Percentiles rank a stretch among this genome's conserved stretches.
phyloP scores from a whole-genome alignment of 2,329 filamentous ascomycete genomes.

The Claviceps fusiformis region DNA sequence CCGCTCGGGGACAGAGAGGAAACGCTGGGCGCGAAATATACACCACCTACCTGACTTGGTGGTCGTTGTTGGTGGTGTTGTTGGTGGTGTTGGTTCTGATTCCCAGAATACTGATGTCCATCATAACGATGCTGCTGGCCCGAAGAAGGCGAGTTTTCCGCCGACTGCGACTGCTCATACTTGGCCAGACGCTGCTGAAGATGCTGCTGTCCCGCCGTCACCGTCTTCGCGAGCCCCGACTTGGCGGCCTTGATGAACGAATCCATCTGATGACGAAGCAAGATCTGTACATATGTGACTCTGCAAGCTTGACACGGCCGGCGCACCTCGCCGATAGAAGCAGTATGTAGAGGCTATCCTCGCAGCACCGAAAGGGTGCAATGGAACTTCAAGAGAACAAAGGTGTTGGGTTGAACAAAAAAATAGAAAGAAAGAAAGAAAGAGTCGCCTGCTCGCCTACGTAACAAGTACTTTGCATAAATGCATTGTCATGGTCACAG shows the following conservation, averaged over 20 bases:
- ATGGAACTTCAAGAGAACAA: background rate
- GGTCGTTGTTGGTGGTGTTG: background rate
- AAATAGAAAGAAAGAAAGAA: too few species aligned
- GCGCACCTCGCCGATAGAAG: too few species aligned
- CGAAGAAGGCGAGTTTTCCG: background rate
- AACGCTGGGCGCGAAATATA: background rate
- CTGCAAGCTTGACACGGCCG: too few species aligned
- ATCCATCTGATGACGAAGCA: conserved; percentile 4
- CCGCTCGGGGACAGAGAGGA: background rate
- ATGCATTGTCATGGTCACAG: too few species aligned
- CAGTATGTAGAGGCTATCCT: too few species aligned
- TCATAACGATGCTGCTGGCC: background rate
- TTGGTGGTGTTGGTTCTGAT: background rate
- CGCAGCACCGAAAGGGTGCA: background rate
- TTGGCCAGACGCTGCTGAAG: conserved; percentile 8
- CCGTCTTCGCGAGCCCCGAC: conserved; percentile 7
- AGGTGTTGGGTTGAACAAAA: background rate
- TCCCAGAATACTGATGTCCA: background rate
- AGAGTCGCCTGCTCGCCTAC: too few species aligned
- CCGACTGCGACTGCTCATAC: conserved; percentile 1
- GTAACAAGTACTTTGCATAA: too few species aligned
- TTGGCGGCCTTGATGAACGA: conserved; percentile 7
- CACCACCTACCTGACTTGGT: background rate
- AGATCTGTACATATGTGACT: background rate
- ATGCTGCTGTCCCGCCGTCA: conserved; percentile 8